Percentiles rank a stretch among this genome's conserved stretches.
phyloP scores from a whole-genome alignment of 345 rosid species.

The Populus alba region DNA sequence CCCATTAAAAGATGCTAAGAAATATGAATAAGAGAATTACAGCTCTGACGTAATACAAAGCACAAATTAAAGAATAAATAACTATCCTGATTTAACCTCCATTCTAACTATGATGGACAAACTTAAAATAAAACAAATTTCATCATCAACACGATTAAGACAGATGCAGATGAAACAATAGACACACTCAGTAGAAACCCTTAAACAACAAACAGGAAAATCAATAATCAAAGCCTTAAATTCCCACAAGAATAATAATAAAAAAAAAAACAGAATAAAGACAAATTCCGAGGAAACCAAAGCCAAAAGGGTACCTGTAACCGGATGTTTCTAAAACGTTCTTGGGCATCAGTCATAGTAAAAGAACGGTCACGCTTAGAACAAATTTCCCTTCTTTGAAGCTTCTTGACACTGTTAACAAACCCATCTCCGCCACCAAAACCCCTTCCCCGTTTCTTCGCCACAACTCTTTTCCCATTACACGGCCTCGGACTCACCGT shows the following conservation, averaged over 20 bases:
- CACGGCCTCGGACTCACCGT: conserved; percentile 59
- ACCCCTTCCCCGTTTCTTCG: conserved; percentile 51
- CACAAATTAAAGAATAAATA: too few species aligned
- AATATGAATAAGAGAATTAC: neutral
- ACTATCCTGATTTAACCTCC: neutral
- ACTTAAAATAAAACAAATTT: neutral
- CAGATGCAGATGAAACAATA: neutral
- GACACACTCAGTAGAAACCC: neutral
- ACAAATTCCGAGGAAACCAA: neutral
- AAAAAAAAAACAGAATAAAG: too few species aligned
- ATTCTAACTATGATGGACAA: neutral
- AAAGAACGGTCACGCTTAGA: conserved; percentile 62
- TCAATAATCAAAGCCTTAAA: neutral
- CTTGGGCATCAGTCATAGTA: conserved; percentile 57
- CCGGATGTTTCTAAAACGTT: conserved; percentile 69
- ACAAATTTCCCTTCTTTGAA: conserved; percentile 68
- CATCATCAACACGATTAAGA: neutral
- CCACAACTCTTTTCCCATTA: conserved; percentile 53
- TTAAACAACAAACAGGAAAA: neutral
- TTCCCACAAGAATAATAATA: neutral
- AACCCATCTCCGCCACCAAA: conserved; percentile 46
- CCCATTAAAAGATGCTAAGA: neutral
- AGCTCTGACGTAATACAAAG: too few species aligned
- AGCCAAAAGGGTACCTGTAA: conserved; percentile 40
- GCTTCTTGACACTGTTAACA: conserved; percentile 68